Evolutionary conservation across 1,284 basidiomycete species (phyloP).

Genomic region (Kwoniella shivajii): DNA sequence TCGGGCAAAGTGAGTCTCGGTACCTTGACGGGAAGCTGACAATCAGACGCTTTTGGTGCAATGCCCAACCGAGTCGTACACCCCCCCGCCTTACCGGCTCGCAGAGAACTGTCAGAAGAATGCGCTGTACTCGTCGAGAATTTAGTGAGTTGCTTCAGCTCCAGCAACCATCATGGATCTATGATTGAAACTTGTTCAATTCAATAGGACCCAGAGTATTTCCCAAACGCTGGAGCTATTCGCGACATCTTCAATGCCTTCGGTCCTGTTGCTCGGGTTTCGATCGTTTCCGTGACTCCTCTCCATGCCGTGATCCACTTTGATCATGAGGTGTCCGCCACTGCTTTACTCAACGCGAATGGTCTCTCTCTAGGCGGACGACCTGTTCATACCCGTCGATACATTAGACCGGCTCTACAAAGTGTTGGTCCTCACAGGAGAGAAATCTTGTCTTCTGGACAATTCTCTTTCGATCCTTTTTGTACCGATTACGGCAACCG

Average conservation of each 20-base stretch:
- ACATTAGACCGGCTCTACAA: background rate
- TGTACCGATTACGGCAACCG: background rate
- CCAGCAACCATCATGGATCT: background rate
- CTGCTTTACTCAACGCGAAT: constrained; percentile 33
- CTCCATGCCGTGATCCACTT: constrained; percentile 42
- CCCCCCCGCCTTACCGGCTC: constrained; percentile 33
- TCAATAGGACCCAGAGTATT: constrained; percentile 35
- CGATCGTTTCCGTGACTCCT: constrained; percentile 24
- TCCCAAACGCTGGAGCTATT: constrained; percentile 35
- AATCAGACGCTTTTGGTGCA: constrained; percentile 14
- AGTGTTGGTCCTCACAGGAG: background rate
- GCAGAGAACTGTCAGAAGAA: constrained; percentile 26
- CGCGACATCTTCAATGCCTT: constrained; percentile 41
- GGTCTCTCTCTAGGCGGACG: constrained; percentile 37
- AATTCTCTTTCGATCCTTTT: constrained; percentile 23
- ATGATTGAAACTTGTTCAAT: background rate
- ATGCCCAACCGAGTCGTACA: constrained; percentile 50
- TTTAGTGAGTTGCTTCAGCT: constrained; percentile 29
- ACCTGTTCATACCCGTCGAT: constrained; percentile 21
- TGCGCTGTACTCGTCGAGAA: constrained; percentile 45
- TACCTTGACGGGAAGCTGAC: constrained; percentile 7
- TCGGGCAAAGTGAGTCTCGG: constrained; percentile 24
- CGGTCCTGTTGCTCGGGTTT: constrained; percentile 36
- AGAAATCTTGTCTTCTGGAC: background rate
- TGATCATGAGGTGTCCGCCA: constrained; percentile 35